phyloP scores from a whole-genome alignment of 2,329 filamentous ascomycete species.

The Aspergillus tubingensis region DNA sequence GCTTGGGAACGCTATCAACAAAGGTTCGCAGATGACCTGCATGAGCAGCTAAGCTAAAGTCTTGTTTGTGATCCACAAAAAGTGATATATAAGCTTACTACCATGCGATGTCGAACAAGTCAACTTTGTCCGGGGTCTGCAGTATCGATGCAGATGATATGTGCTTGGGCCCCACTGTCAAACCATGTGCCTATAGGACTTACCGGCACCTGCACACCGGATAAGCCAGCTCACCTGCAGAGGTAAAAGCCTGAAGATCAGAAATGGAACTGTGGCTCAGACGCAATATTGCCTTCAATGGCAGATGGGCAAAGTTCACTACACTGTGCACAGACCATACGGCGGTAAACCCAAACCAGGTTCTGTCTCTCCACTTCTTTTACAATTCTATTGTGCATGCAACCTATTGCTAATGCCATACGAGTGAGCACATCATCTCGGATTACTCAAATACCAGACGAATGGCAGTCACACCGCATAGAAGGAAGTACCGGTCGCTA shows the following conservation, averaged over 20 bases:
- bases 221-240: constrained; percentile 20
- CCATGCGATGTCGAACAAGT: constrained; percentile 15
- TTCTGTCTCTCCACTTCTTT: background rate
- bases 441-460: background rate
- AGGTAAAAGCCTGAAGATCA: constrained; percentile 17
- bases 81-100: constrained; percentile 20
- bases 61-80: constrained; percentile 1
- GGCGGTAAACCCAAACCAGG: constrained; percentile 1
- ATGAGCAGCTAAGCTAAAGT: constrained; percentile 10
- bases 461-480: constrained; percentile 12
- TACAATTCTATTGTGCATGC: background rate
- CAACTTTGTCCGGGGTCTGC: constrained; percentile 13
- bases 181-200: constrained; percentile 19
- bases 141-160: constrained; percentile 21
- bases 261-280: background rate
- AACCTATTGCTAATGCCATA: background rate
- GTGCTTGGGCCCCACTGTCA: constrained; percentile 11
- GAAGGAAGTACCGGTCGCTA: background rate
- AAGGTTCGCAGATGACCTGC: constrained; percentile 12
- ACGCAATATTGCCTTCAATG: constrained; percentile 7
- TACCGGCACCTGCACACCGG: constrained; percentile 17
- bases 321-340: constrained; percentile 12
- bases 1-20: background rate
- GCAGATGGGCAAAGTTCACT: background rate
- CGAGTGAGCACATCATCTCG: background rate